A percentile compares a stretch with the other conserved stretches of the same genome.
Evolutionary conservation across 2,329 filamentous ascomycete species (phyloP).

Genomic region (Colletotrichum lentis): DNA sequence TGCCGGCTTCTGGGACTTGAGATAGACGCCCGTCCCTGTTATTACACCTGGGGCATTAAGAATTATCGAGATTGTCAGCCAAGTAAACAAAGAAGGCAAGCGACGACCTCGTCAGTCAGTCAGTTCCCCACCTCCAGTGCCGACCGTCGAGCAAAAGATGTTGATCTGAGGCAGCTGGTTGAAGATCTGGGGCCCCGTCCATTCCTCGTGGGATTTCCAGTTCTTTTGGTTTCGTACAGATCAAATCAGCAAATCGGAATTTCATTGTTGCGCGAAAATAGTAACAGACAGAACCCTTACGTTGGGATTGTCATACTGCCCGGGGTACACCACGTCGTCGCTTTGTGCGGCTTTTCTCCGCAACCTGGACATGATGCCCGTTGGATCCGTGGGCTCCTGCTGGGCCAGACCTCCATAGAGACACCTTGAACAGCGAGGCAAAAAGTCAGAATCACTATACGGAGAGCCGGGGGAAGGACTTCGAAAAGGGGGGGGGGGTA

Average conservation of each 20-base stretch:
- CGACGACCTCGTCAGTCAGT: fast-evolving
- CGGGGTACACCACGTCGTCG: conserved; percentile 44
- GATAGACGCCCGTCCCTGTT: conserved; percentile 5
- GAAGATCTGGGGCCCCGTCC: conserved; percentile 38
- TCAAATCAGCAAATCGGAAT: background rate
- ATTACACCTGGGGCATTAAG: conserved; percentile 15
- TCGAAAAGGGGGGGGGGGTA: too few relatives aligned
- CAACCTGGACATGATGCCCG: conserved; percentile 46
- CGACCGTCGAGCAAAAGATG: conserved; percentile 23
- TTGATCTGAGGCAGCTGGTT: conserved; percentile 24
- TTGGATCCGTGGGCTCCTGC: conserved; percentile 46
- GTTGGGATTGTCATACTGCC: conserved; percentile 48
- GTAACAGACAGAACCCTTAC: conserved; percentile 40
- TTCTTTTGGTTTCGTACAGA: conserved; percentile 23
- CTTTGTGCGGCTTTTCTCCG: conserved; percentile 42
- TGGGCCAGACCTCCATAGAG: conserved; percentile 48
- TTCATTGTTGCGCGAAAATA: too few relatives aligned
- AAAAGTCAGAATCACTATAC: too few relatives aligned
- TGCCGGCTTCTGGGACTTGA: conserved; percentile 15
- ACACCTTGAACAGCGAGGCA: conserved; percentile 42
- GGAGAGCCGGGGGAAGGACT: too few relatives aligned
- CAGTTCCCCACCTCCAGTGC: conserved; percentile 24
- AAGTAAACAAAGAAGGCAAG: background rate
- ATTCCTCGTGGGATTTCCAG: conserved; percentile 36
- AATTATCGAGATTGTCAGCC: fast-evolving